These are phyloP conservation scores for Saturnispora silvae DNA, from an alignment of 805 yeast genomes.

Conservation along the genomic window DNA sequence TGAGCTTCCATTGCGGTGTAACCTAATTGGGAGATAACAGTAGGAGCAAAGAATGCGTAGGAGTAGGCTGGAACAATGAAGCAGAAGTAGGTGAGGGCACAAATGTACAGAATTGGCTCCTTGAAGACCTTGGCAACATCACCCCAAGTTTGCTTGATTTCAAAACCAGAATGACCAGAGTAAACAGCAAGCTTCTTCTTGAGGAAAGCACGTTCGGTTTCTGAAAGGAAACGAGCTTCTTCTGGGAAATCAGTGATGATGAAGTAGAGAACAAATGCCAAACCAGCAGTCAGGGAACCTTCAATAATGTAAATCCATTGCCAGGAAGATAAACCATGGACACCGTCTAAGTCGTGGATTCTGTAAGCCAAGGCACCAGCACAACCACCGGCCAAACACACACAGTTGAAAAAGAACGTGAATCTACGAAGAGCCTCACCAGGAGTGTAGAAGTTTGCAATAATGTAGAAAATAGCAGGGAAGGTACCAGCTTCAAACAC, in stretches of 20 bases:
- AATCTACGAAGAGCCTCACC: slow-evolving; percentile 59
- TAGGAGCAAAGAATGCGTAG: slow-evolving; percentile 63
- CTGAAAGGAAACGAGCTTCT: slow-evolving; percentile 43
- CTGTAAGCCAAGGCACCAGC: slow-evolving; percentile 65
- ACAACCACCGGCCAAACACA: slow-evolving; percentile 70
- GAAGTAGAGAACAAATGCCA: slow-evolving; percentile 29
- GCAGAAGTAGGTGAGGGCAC: slow-evolving; percentile 55
- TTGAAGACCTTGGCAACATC: slow-evolving; percentile 43
- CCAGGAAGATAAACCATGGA: slow-evolving; percentile 33
- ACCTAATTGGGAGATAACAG: slow-evolving; percentile 51
- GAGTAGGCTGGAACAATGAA: slow-evolving; percentile 61
- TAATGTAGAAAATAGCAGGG: slow-evolving; percentile 64
- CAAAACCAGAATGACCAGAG: slow-evolving; percentile 39
- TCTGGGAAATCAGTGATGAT: slow-evolving; percentile 65
- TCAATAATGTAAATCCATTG: slow-evolving; percentile 35
- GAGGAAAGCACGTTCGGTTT: slow-evolving; percentile 41
- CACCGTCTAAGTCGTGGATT: slow-evolving; percentile 44
- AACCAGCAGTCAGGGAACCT: slow-evolving; percentile 27
- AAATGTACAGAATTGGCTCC: slow-evolving; percentile 47
- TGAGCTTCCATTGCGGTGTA: slow-evolving; percentile 66
- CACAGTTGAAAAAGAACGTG: slow-evolving; percentile 57
- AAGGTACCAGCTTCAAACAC: slow-evolving; percentile 61
- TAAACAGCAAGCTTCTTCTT: slow-evolving; percentile 50
- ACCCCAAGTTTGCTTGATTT: slow-evolving; percentile 32
- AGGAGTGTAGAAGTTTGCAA: slow-evolving; percentile 55